Conservation (phyloP, 495 filamentous ascomycete genomes). For the Xanthoparmelia taractica region DNA sequence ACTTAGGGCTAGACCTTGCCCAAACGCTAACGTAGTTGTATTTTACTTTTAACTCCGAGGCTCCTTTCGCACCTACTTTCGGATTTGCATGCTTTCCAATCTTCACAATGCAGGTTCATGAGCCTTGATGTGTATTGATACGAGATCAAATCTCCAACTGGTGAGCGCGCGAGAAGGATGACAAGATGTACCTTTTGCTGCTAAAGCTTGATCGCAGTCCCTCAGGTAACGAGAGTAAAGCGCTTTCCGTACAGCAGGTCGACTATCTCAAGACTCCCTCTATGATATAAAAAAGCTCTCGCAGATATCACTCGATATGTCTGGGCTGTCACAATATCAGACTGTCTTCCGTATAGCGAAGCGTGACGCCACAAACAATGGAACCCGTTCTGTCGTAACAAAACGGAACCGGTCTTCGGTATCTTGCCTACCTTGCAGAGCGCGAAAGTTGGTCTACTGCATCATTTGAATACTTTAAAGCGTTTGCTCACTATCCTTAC, state of each 20-base stretch:
- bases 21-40: no score
- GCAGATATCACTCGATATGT: background rate
- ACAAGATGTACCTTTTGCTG: no score
- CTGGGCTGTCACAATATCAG: conserved; percentile 12
- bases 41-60: no score
- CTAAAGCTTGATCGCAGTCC: no score
- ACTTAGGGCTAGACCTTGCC: no score
- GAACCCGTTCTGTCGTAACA: conserved; percentile 11
- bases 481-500: conserved; percentile 7
- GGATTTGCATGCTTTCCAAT: no score
- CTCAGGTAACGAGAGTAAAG: background rate
- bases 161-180: no score
- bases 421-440: conserved; percentile 37
- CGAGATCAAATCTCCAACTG: no score
- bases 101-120: no score
- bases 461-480: background rate
- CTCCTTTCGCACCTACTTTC: no score
- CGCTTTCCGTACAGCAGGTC: background rate
- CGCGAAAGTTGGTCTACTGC: conserved; percentile 29
- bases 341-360: conserved; percentile 9
- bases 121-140: no score
- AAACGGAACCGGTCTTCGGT: conserved; percentile 38
- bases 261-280: background rate
- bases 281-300: background rate
- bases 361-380: conserved; percentile 19